Percentiles rank a stretch among this genome's conserved stretches.
These are phyloP conservation scores for Ceratobasidium sp. DNA, from an alignment of 1,284 basidiomycete genomes.

Conservation along the genomic window DNA sequence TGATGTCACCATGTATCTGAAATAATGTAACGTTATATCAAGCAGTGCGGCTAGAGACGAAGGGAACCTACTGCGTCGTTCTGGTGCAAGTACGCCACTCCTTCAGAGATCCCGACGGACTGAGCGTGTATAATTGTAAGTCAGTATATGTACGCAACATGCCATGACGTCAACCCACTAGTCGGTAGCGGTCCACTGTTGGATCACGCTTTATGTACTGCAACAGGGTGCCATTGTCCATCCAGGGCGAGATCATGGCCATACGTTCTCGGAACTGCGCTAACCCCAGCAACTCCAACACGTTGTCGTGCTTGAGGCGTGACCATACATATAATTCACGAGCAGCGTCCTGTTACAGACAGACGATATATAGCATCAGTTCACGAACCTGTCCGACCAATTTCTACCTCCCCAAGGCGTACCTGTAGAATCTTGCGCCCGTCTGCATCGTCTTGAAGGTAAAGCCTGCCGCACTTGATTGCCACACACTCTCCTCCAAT, in stretches of 20 bases:
- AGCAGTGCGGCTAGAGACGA: neutral
- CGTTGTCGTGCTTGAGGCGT: no score
- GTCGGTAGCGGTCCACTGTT: neutral
- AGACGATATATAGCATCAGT: no score
- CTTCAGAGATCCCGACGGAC: neutral
- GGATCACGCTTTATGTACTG: slow-evolving; percentile 1
- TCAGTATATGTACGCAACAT: neutral
- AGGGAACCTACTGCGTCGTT: neutral
- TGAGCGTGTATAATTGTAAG: neutral
- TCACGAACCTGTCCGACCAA: no score
- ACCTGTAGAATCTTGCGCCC: no score
- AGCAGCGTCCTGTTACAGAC: no score
- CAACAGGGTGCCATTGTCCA: neutral
- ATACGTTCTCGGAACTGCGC: neutral
- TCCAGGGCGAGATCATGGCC: slow-evolving; percentile 10
- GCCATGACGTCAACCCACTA: neutral
- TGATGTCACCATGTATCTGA: slow-evolving; percentile 13
- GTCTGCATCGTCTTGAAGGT: no score
- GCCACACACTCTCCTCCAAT: no score
- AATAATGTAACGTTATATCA: neutral
- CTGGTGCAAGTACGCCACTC: slow-evolving; percentile 10
- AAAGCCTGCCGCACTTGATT: no score
- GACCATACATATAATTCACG: no score
- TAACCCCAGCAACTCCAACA: slow-evolving; percentile 2
- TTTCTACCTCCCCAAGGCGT: no score